Evolutionary conservation across 306 rosid species (phyloP).

Genomic region (Medicago truncatula): MtrunA17r5.0-ANR NC_053043.1:46574001-46574500

Average conservation of each 20-base stretch:
- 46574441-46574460: too few relatives aligned
- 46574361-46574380: too few relatives aligned
- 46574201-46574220: neutral
- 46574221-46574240: neutral
- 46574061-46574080: neutral
- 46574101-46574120: slow-evolving; percentile 47
- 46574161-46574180: slow-evolving; percentile 18
- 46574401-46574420: too few relatives aligned
- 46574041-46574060: neutral
- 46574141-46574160: slow-evolving; percentile 21
- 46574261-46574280: slow-evolving; percentile 1
- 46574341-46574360: too few relatives aligned
- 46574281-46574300: neutral
- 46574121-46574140: slow-evolving; percentile 41
- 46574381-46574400: too few relatives aligned
- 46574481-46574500: too few relatives aligned
- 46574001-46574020: slow-evolving; percentile 27
- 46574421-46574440: too few relatives aligned
- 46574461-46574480: too few relatives aligned
- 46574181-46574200: slow-evolving; percentile 7
- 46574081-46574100: slow-evolving; percentile 33
- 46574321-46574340: neutral
- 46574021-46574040: neutral
- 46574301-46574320: neutral
- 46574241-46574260: slow-evolving; percentile 10